These are phyloP conservation scores for Eimeria maxima DNA, from an alignment of 169 alveolate genomes.

Conservation along the genomic window DNA sequence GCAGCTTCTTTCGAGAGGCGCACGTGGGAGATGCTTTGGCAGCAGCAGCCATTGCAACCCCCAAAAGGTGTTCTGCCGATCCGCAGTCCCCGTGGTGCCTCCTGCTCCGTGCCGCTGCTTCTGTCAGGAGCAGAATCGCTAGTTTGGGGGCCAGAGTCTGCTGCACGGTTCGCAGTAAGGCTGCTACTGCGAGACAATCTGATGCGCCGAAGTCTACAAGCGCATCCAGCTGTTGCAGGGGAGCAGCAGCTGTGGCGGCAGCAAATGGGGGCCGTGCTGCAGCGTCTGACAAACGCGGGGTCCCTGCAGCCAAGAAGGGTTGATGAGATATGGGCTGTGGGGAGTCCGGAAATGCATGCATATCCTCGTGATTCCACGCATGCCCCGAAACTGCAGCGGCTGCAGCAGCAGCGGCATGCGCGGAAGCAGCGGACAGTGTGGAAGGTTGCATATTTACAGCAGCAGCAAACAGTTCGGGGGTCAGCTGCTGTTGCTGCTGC, in stretches of 20 bases:
- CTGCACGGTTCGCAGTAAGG: background rate
- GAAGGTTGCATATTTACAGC: background rate
- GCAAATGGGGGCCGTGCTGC: background rate
- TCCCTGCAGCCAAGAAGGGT: background rate
- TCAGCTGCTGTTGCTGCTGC: background rate
- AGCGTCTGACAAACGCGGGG: background rate
- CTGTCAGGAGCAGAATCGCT: background rate
- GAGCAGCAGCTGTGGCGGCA: background rate
- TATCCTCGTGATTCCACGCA: background rate
- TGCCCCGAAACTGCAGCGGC: background rate
- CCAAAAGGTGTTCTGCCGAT: background rate
- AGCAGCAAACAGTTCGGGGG: constrained; percentile 31
- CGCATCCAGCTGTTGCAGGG: background rate
- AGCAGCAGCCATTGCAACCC: constrained; percentile 50
- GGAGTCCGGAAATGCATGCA: background rate
- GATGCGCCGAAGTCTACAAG: background rate
- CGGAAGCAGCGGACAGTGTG: background rate
- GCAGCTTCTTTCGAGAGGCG: constrained; percentile 3
- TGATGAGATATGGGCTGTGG: background rate
- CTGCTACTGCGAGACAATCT: background rate
- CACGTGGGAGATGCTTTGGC: background rate
- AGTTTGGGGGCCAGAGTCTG: constrained; percentile 17
- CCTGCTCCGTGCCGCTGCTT: background rate
- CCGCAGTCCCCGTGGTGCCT: background rate
- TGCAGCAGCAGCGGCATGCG: background rate